Percentiles rank a stretch among this genome's conserved stretches.
Conservation (phyloP, 2,329 filamentous ascomycete genomes). For the Aspergillus quadricinctus region DNA sequence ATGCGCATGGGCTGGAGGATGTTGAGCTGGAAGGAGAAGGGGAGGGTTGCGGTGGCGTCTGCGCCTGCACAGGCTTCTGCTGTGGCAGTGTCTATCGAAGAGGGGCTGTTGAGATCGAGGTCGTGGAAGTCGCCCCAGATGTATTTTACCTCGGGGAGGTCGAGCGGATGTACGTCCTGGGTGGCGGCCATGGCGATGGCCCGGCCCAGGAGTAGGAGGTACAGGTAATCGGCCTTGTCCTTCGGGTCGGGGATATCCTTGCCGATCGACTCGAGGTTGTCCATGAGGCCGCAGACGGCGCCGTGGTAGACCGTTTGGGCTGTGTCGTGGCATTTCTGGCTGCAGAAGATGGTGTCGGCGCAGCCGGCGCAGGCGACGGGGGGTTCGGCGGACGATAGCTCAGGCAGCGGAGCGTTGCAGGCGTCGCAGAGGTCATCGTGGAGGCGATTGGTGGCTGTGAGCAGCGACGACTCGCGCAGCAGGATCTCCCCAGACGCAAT, state of each 20-base stretch:
- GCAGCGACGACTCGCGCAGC: slow-evolving; percentile 74
- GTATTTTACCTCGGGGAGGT: slow-evolving; percentile 58
- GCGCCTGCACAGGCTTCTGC: background rate
- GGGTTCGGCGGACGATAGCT: slow-evolving; percentile 40
- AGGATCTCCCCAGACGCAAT: slow-evolving; percentile 72
- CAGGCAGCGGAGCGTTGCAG: slow-evolving; percentile 70
- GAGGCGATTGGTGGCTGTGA: slow-evolving; percentile 84
- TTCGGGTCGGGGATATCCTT: slow-evolving; percentile 55
- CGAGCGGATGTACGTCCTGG: slow-evolving; percentile 54
- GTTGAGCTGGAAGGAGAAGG: slow-evolving; percentile 59
- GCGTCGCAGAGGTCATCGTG: slow-evolving; percentile 87
- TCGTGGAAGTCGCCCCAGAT: slow-evolving; percentile 61
- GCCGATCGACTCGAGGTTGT: slow-evolving; percentile 52
- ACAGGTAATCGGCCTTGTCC: slow-evolving; percentile 56
- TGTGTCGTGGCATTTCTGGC: slow-evolving; percentile 51
- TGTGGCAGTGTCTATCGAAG: slow-evolving; percentile 6
- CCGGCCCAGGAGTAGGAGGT: slow-evolving; percentile 56
- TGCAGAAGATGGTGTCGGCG: slow-evolving; percentile 59
- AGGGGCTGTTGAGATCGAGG: slow-evolving; percentile 16
- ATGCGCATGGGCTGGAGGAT: slow-evolving; percentile 57
- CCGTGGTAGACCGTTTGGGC: slow-evolving; percentile 56
- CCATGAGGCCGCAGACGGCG: slow-evolving; percentile 52
- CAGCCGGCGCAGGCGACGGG: slow-evolving; percentile 51
- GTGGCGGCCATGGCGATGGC: slow-evolving; percentile 59
- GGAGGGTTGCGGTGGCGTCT: slow-evolving; percentile 44